Evolutionary conservation across 2,329 filamentous ascomycete genomes (phyloP).

Genomic region (Colletotrichum caudatum): DNA sequence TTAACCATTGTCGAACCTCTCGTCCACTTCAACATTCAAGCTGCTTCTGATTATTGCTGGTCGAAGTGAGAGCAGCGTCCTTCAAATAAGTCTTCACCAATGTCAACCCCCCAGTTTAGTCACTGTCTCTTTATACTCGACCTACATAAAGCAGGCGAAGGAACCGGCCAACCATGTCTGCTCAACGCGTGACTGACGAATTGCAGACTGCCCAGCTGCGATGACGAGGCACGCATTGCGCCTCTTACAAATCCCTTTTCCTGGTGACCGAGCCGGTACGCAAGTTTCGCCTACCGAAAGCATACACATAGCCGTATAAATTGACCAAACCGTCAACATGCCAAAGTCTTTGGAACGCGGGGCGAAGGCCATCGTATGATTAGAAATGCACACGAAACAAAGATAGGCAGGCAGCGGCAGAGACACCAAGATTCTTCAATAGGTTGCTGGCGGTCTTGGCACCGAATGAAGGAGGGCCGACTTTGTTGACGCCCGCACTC

Average conservation of each 20-base stretch:
- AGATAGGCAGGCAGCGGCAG: not conserved
- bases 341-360: not conserved
- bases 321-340: not conserved
- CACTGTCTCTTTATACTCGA: not conserved
- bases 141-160: not conserved
- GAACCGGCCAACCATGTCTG: not conserved
- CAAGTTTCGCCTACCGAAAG: not conserved
- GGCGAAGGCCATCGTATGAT: not conserved
- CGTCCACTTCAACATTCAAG: not conserved
- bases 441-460: not conserved
- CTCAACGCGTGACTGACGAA: not conserved
- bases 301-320: not conserved
- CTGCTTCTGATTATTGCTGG: not conserved
- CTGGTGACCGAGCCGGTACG: not conserved
- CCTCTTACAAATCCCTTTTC: not conserved
- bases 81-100: not conserved
- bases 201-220: not conserved
- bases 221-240: not conserved
- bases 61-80: not conserved
- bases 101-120: not conserved
- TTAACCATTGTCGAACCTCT: too few species aligned
- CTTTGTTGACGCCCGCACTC: not conserved
- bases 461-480: not conserved
- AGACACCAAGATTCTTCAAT: not conserved
- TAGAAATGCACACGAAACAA: constrained; percentile 1